Conservation (phyloP, 2,329 filamentous ascomycete species). For the Sclerotinia trifoliorum region DNA sequence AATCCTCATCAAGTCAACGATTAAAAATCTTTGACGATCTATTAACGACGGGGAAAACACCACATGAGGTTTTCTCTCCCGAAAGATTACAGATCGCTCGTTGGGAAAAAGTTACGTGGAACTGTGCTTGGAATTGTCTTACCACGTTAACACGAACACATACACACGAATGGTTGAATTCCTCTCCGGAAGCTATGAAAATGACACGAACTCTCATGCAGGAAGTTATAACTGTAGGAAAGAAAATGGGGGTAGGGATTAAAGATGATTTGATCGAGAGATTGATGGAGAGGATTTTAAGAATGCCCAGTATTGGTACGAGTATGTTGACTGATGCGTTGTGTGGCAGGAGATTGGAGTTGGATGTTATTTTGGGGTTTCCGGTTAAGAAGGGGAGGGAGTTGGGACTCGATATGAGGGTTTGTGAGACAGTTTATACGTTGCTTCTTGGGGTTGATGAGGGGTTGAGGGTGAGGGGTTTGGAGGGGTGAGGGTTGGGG, state of each 20-base stretch:
- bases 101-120: constrained; percentile 61
- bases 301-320: constrained; percentile 46
- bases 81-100: constrained; percentile 54
- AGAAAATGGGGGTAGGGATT: constrained; percentile 50
- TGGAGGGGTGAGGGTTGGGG: not conserved
- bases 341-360: constrained; percentile 55
- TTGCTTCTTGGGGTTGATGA: constrained; percentile 37
- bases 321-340: constrained; percentile 61
- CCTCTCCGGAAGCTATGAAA: constrained; percentile 48
- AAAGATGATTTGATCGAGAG: constrained; percentile 48
- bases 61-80: constrained; percentile 44
- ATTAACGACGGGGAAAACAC: constrained; percentile 45
- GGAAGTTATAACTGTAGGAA: constrained; percentile 56
- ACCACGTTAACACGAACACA: constrained; percentile 54
- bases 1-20: constrained; percentile 39
- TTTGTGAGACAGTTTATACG: constrained; percentile 45
- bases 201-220: constrained; percentile 51
- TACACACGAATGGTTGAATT: constrained; percentile 52
- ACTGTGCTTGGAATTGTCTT: constrained; percentile 60
- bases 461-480: constrained; percentile 12
- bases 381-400: constrained; percentile 55
- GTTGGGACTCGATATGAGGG: constrained; percentile 53
- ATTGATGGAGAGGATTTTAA: constrained; percentile 49
- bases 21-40: constrained; percentile 46
- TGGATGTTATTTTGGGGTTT: constrained; percentile 62